Percentiles rank a stretch among this genome's conserved stretches.
These are phyloP conservation scores for Fusarium sp. DNA, from an alignment of 2,329 filamentous ascomycete species.

Conservation along the genomic window DNA sequence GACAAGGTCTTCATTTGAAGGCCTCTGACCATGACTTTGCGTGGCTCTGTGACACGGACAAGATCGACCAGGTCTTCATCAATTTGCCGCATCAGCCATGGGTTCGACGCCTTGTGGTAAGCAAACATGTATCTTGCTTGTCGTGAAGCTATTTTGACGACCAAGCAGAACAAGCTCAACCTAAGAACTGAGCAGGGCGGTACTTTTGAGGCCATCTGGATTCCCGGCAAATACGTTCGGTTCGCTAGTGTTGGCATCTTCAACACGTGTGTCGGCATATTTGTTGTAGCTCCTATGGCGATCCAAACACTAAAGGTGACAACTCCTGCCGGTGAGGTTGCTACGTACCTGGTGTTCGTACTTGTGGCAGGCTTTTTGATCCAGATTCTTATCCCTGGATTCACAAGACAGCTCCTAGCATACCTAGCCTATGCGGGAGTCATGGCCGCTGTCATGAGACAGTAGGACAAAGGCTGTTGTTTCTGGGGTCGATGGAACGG, in stretches of 20 bases:
- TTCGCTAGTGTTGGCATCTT: constrained; percentile 12
- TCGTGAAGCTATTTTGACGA: background rate
- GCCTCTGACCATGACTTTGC: constrained; percentile 17
- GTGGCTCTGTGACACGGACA: background rate
- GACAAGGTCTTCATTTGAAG: constrained; percentile 7
- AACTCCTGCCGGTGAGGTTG: background rate
- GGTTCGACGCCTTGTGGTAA: constrained; percentile 10
- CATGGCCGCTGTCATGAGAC: constrained; percentile 21
- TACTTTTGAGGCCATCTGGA: background rate
- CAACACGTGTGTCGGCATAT: constrained; percentile 8
- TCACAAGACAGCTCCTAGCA: constrained; percentile 20
- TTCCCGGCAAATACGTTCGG: background rate
- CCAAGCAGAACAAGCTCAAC: background rate
- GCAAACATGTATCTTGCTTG: background rate
- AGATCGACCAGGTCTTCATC: background rate
- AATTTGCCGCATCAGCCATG: background rate
- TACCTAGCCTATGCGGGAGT: constrained; percentile 27
- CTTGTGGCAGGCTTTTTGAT: constrained; percentile 16
- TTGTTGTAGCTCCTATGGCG: constrained; percentile 18
- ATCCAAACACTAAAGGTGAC: constrained; percentile 17
- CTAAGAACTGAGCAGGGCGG: background rate
- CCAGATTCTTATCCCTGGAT: constrained; percentile 9
- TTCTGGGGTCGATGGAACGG: background rate
- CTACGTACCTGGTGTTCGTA: constrained; percentile 21
- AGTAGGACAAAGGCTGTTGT: background rate